Evolutionary conservation across 2,329 filamentous ascomycete species (phyloP), one percentile per base, ranked within the genome.

Genomic region (Trichoderma breve): DNA sequence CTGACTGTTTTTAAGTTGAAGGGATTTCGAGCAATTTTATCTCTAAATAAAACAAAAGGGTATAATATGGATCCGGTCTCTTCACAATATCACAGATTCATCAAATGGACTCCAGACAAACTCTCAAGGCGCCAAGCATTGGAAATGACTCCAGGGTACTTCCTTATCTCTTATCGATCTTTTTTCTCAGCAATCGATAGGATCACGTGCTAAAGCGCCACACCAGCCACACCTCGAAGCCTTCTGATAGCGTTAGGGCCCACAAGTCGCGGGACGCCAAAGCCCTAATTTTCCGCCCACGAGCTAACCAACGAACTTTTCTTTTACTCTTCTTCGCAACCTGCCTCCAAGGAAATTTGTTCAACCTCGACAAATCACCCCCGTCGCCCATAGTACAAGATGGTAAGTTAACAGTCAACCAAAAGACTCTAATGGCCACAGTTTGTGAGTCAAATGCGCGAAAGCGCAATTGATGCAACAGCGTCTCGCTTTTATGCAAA

Each of bases 201-300:
- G 4, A 9, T 71, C 72, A 75, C 73, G 73, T 75, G 74, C 62
- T 6, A 0, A 2, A 3, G 8, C 14, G 39, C 39, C 57, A 36
- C 5, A 69, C n/a, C 30, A 73, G 70, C 65, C 70, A 66, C 64
- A 64, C 1, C 21, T 26, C 7, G 8, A 34, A 51, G 43, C n/a
- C 43, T 51, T 6, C n/a, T 21, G n/a, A 51, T 34, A 51, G 65
- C 39, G 30, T 39, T 63, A 51, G 34, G 53, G 55, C 71, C 51
- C 61, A 64, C 55, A 39, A 43, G 6, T 32, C 70, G 72, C 73
- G 72, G 74, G 58, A 69, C 66, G 43, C 39, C 24, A 72, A 79
- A 82, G 80, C 81, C 81, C 81, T 82, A 83, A 82, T 80, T 78
- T 78, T 76, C 75, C 70, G 63, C 77, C 78, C 78, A 81, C 79